phyloP scores from a whole-genome alignment of 108 stramenopile species.

The Nitzschia sp. region DNA sequence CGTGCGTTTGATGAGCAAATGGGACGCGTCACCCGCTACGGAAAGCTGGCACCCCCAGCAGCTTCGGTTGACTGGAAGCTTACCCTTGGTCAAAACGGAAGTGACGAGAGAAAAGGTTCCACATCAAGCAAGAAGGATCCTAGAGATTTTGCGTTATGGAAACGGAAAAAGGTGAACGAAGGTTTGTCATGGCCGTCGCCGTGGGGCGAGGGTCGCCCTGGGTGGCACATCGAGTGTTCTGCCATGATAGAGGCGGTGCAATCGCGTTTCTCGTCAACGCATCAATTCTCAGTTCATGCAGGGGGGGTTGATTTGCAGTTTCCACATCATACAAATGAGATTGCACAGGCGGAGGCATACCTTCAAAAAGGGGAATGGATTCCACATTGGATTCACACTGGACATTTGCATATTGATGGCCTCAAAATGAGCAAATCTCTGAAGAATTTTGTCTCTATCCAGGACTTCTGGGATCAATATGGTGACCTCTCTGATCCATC shows the following conservation, averaged over 20 bases:
- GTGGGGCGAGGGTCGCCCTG: constrained; percentile 95
- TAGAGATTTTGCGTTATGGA: constrained; percentile 99
- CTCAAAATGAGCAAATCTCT: constrained; percentile 97
- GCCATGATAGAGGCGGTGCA: constrained; percentile 83
- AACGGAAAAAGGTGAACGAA: constrained; percentile 56
- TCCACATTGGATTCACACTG: constrained; percentile 96
- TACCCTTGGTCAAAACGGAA: neutral
- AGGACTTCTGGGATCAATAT: constrained; percentile 45
- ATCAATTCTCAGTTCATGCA: constrained; percentile 73
- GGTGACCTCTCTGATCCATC: neutral
- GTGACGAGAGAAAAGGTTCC: neutral
- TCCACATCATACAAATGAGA: constrained; percentile 99
- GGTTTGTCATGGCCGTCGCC: constrained; percentile 81
- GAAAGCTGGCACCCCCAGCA: constrained; percentile 83
- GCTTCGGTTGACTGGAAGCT: constrained; percentile 56
- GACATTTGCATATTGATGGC: constrained; percentile 96
- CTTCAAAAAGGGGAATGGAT: constrained; percentile 77
- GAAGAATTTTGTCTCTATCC: constrained; percentile 96
- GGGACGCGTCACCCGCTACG: constrained; percentile 59
- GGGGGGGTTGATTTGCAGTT: constrained; percentile 97
- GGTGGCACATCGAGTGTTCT: constrained; percentile 99
- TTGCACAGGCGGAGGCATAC: constrained; percentile 91
- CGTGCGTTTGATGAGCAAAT: constrained; percentile 65
- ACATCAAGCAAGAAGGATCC: constrained; percentile 68
- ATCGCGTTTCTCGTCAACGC: constrained; percentile 35